phyloP scores from a whole-genome alignment of 805 yeast genomes.

The Candida lessepsii region DNA sequence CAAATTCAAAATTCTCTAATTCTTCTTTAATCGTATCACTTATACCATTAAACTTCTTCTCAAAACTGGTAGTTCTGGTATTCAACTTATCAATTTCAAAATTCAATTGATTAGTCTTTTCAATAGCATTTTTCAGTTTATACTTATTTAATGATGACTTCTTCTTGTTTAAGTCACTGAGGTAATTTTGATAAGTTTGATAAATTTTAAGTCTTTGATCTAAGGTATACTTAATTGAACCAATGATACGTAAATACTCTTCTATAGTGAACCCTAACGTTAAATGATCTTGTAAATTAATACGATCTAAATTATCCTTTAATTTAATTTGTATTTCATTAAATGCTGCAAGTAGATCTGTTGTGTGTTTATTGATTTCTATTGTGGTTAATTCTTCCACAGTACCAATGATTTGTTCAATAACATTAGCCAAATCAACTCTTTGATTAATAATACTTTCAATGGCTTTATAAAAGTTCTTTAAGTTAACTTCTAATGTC shows the following conservation, averaged over 20 bases:
- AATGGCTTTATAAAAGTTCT: slow-evolving; percentile 64
- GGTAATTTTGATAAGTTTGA: slow-evolving; percentile 41
- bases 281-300: slow-evolving; percentile 79
- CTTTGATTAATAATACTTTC: slow-evolving; percentile 76
- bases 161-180: slow-evolving; percentile 46
- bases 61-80: slow-evolving; percentile 51
- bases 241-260: slow-evolving; percentile 77
- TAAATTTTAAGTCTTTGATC: slow-evolving; percentile 66
- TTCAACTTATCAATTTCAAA: slow-evolving; percentile 60
- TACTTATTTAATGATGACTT: slow-evolving; percentile 45
- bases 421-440: slow-evolving; percentile 63
- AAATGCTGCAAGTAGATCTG: slow-evolving; percentile 66
- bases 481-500: slow-evolving; percentile 69
- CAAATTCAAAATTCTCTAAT: slow-evolving; percentile 65
- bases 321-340: slow-evolving; percentile 69
- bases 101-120: slow-evolving; percentile 56
- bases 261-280: slow-evolving; percentile 86
- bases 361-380: slow-evolving; percentile 68
- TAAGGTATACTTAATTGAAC: slow-evolving; percentile 71
- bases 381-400: slow-evolving; percentile 63
- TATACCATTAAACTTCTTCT: slow-evolving; percentile 60
- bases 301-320: slow-evolving; percentile 71
- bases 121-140: slow-evolving; percentile 53
- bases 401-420: slow-evolving; percentile 62
- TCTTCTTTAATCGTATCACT: slow-evolving; percentile 68